These are phyloP conservation scores for Globisporangium paroecandrum DNA, from an alignment of 352 stramenopile genomes.

Conservation along the genomic window DNA sequence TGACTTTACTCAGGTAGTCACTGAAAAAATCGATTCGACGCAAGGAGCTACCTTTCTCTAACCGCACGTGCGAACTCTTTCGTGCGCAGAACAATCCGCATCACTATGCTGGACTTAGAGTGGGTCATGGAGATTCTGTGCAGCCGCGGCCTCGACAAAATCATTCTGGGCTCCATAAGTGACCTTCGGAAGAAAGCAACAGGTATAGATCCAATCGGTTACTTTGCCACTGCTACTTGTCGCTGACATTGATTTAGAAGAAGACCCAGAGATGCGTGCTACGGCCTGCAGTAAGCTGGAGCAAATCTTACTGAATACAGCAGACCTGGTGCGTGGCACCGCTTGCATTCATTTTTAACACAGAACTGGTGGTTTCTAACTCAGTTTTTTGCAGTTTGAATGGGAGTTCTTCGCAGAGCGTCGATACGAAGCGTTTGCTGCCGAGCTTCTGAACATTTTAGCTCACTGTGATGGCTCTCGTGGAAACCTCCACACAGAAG, in stretches of 20 bases:
- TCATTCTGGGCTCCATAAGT: slow-evolving; percentile 10
- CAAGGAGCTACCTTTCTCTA: not conserved
- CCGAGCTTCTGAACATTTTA: slow-evolving; percentile 29
- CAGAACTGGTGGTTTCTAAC: not conserved
- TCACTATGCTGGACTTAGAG: slow-evolving; percentile 20
- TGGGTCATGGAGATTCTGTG: slow-evolving; percentile 17
- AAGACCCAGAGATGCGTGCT: not conserved
- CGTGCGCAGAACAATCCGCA: slow-evolving; percentile 10
- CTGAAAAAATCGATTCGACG: not conserved
- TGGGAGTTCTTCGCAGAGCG: slow-evolving; percentile 34
- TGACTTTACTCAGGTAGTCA: slow-evolving; percentile 10
- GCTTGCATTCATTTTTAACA: not conserved
- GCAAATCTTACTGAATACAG: slow-evolving; percentile 8
- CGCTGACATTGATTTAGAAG: not conserved
- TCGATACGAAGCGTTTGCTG: slow-evolving; percentile 20
- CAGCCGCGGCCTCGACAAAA: slow-evolving; percentile 8
- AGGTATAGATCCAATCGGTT: slow-evolving; percentile 3
- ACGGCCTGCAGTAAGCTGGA: not conserved
- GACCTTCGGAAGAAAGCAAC: slow-evolving; percentile 16
- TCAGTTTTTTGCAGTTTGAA: slow-evolving; percentile 27
- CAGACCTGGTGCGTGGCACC: slow-evolving; percentile 1
- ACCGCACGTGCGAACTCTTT: not conserved
- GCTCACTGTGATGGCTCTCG: slow-evolving; percentile 22
- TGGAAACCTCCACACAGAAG: slow-evolving; percentile 24
- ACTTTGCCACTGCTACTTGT: not conserved